Evolutionary conservation across 1,284 basidiomycete genomes (phyloP), one percentile per base, ranked within the genome.

Genomic region (Cyathus olla): DNA sequence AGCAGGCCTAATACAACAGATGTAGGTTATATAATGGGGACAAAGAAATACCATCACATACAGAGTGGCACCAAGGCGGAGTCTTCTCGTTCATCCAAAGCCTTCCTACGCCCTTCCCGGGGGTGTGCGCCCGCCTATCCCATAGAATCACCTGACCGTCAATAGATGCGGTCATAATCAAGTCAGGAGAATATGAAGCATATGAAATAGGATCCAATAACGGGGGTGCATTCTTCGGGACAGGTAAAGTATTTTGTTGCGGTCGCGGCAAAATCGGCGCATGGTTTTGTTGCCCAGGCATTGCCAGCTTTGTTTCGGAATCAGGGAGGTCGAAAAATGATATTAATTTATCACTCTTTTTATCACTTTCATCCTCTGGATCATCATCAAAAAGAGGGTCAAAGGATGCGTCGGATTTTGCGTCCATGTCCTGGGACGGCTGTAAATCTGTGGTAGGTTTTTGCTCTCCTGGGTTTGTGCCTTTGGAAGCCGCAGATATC

Each of bases 41-140:
- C 57, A 37, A 27, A 50, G 17, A 49, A 24, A 50, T 17, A 31
- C 13, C 21, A 26, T 53, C 13, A 82, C 88, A 74, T 74, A 95
- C 92, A 67, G 95, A 96, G 72, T 97, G 88, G 79, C 96, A 98
- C 97, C 97, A 98, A 1, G 97, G 97, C 24, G 96, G 95, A 11
- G 95, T 95, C 76, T 93, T 95, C 64, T 95, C 94, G 66, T 91
- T 94, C 78, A 96, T 89, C 83, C 92, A 90, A 48, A 99, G 78
- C 59, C 95, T 84, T 24, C 95, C 95, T 1, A 97, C 94, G 5
- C 94, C 93, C 31, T 76, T 78, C 29, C 90, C 89, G 29, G 85
- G 79, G 1, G 84, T 80, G 50, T 89, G 83, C 35, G 90, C 89
- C 60, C 97, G 84, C 66, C 91, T 87, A 73, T 99, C 97, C 91